phyloP scores from a whole-genome alignment of 1,139 yeast species.

The Blastobotrys illinoisensis region DNA sequence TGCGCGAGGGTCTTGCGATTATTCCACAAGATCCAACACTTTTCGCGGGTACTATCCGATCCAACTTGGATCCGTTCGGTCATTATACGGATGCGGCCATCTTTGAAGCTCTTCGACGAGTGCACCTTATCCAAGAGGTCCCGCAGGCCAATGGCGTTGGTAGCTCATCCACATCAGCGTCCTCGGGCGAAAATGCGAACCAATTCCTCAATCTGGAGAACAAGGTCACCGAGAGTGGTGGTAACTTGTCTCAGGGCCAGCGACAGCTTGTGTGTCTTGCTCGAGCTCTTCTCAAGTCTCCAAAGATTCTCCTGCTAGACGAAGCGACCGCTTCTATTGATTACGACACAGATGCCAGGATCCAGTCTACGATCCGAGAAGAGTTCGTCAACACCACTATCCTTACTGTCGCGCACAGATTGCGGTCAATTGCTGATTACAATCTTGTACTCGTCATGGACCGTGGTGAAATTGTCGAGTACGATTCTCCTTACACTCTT shows the following conservation, averaged over 20 bases:
- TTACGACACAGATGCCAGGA: conserved; percentile 83
- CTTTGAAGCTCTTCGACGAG: conserved; percentile 80
- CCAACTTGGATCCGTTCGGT: conserved; percentile 75
- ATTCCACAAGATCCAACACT: conserved; percentile 94
- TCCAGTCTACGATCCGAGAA: conserved; percentile 84
- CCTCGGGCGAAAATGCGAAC: conserved; percentile 57
- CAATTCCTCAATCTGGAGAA: conserved; percentile 68
- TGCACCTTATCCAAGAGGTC: conserved; percentile 52
- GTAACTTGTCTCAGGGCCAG: conserved; percentile 91
- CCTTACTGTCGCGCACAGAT: conserved; percentile 91
- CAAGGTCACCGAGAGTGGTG: conserved; percentile 79
- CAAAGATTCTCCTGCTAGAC: conserved; percentile 80
- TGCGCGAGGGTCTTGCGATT: conserved; percentile 81
- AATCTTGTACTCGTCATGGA: conserved; percentile 94
- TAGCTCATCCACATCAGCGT: not conserved
- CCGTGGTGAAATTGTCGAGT: conserved; percentile 87
- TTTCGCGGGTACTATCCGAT: conserved; percentile 76
- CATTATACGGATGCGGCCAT: conserved; percentile 68
- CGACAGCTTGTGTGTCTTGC: conserved; percentile 91
- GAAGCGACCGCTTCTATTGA: conserved; percentile 97
- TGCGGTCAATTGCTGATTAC: conserved; percentile 87
- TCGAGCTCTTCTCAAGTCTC: conserved; percentile 76
- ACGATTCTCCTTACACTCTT: conserved; percentile 76
- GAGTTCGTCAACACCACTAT: conserved; percentile 80
- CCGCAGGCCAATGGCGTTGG: conserved; percentile 14